Evolutionary conservation across 2,329 filamentous ascomycete species (phyloP).

Genomic region (Furcasterigmium furcatum): DNA sequence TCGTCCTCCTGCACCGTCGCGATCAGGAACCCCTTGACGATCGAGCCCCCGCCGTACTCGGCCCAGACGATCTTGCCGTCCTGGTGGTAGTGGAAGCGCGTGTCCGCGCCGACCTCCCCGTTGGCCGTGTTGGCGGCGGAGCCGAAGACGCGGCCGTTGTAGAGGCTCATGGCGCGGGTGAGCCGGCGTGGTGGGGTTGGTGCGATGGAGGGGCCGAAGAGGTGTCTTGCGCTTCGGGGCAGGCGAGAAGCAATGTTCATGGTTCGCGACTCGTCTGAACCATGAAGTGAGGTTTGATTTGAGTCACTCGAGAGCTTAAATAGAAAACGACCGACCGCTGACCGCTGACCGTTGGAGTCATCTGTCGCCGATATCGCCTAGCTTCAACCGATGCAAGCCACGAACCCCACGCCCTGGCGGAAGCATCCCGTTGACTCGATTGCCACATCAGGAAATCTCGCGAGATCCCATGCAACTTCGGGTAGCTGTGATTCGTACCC

Average conservation of each 20-base stretch:
- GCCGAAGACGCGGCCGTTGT: not conserved
- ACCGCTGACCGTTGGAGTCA: no score
- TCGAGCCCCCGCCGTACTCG: slow-evolving; percentile 19
- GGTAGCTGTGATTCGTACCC: no score
- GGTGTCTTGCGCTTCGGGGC: not conserved
- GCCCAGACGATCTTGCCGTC: slow-evolving; percentile 20
- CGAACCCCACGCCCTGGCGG: no score
- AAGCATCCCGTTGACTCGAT: no score
- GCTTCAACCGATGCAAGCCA: not conserved
- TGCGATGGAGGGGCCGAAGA: not conserved
- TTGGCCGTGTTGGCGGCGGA: slow-evolving; percentile 14
- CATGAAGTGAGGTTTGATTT: not conserved
- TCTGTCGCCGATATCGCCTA: not conserved
- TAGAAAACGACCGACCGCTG: no score
- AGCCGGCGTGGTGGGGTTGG: not conserved
- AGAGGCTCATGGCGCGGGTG: not conserved
- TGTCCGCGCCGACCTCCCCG: slow-evolving; percentile 17
- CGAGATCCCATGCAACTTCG: no score
- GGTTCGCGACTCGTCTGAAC: not conserved
- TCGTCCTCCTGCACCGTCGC: slow-evolving; percentile 13
- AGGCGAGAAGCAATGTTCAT: not conserved
- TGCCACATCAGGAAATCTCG: no score
- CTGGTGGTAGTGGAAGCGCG: slow-evolving; percentile 20
- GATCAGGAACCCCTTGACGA: slow-evolving; percentile 17
- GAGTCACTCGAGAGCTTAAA: no score